Conservation (phyloP, 2,329 filamentous ascomycete species). For the Trichoderma harzianum region DNA sequence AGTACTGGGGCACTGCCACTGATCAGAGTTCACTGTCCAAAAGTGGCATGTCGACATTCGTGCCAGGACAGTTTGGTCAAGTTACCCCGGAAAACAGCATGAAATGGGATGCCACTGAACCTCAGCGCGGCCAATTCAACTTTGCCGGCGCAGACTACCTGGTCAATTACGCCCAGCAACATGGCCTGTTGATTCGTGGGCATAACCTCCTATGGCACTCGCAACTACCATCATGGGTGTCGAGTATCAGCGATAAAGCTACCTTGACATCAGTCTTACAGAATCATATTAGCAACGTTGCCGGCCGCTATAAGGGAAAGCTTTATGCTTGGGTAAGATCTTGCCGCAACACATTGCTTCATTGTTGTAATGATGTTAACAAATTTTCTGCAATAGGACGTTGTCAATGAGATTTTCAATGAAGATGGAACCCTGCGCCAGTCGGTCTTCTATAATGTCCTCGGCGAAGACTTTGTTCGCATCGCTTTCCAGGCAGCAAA, state of each 20-base stretch:
- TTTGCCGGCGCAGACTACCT: background rate
- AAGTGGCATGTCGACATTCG: background rate
- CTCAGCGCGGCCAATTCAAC: background rate
- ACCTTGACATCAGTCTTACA: background rate
- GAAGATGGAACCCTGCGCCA: background rate
- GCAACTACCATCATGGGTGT: background rate
- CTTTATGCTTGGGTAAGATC: background rate
- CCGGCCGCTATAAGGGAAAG: background rate
- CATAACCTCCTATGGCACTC: background rate
- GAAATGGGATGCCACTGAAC: background rate
- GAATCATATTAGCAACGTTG: background rate
- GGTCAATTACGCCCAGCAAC: background rate
- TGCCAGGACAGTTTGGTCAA: background rate
- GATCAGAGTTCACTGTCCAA: background rate
- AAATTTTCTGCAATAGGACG: background rate
- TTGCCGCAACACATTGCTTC: background rate
- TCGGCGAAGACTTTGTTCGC: background rate
- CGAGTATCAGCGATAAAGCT: background rate
- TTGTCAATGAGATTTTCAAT: background rate
- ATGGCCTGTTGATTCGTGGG: background rate
- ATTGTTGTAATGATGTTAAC: background rate
- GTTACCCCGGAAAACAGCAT: background rate
- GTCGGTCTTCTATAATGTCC: background rate
- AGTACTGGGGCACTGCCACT: background rate
- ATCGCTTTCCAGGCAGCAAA: background rate